A percentile compares a stretch with the other conserved stretches of the same genome.
phyloP scores from a whole-genome alignment of 2,329 filamentous ascomycete species.

The Graphilbum fragrans region DNA sequence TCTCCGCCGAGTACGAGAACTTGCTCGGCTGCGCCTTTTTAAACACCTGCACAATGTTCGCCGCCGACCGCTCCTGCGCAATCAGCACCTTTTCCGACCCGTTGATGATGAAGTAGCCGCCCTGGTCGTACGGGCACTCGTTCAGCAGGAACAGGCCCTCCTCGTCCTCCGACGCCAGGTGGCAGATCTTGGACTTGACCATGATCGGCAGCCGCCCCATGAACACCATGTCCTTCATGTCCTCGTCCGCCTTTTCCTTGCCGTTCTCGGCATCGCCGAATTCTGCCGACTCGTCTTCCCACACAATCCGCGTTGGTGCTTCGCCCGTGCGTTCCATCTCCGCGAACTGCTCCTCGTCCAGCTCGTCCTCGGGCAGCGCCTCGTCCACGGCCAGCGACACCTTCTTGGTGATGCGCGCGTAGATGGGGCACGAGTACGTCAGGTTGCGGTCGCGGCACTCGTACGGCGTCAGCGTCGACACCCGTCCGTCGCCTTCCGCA shows the following conservation, averaged over 20 bases:
- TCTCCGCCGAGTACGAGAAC: slow-evolving; percentile 88
- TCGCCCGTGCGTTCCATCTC: slow-evolving; percentile 43
- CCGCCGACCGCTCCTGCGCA: slow-evolving; percentile 91
- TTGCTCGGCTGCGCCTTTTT: slow-evolving; percentile 90
- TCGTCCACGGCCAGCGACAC: slow-evolving; percentile 74
- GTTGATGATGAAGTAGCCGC: slow-evolving; percentile 98
- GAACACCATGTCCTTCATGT: slow-evolving; percentile 64
- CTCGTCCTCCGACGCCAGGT: slow-evolving; percentile 71
- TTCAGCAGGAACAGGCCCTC: slow-evolving; percentile 83
- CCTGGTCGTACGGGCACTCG: slow-evolving; percentile 96
- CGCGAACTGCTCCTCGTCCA: slow-evolving; percentile 51
- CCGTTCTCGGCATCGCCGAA: slow-evolving; percentile 35
- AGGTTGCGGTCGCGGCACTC: slow-evolving; percentile 92
- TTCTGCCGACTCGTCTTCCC: slow-evolving; percentile 47
- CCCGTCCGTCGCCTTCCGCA: slow-evolving; percentile 84
- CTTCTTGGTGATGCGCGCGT: slow-evolving; percentile 77
- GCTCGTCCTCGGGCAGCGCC: slow-evolving; percentile 51
- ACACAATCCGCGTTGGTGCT: slow-evolving; percentile 44
- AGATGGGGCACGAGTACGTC: slow-evolving; percentile 87
- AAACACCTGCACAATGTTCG: slow-evolving; percentile 98
- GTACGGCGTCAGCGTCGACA: slow-evolving; percentile 77
- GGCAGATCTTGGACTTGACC: slow-evolving; percentile 94
- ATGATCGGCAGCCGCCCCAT: slow-evolving; percentile 95
- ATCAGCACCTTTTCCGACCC: slow-evolving; percentile 97
- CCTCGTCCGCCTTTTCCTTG: slow-evolving; percentile 38